Evolutionary conservation across 2,329 filamentous ascomycete species (phyloP).

Genomic region (Ciborinia camelliae): DNA sequence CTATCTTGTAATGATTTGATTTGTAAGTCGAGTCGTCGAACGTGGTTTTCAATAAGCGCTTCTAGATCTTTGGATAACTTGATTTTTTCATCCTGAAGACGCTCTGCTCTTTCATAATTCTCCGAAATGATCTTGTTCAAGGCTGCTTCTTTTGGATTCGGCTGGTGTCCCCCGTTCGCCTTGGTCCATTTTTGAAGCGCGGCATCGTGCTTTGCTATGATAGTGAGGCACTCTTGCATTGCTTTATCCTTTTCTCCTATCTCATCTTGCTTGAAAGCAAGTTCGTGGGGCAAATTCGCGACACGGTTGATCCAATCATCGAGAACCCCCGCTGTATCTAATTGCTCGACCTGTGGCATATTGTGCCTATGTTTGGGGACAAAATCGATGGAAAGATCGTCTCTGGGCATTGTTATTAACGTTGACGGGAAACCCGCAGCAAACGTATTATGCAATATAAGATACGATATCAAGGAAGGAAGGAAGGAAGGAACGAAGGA

Average conservation of each 20-base stretch:
- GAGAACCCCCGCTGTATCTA: slow-evolving; percentile 66
- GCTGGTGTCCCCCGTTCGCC: slow-evolving; percentile 66
- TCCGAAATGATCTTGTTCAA: slow-evolving; percentile 64
- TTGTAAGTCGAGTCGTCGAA: slow-evolving; percentile 58
- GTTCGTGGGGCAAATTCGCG: slow-evolving; percentile 77
- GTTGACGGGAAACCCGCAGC: slow-evolving; percentile 28
- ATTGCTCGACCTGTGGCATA: slow-evolving; percentile 59
- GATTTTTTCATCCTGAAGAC: slow-evolving; percentile 72
- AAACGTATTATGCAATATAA: background rate
- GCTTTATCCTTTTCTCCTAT: slow-evolving; percentile 75
- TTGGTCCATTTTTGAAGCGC: slow-evolving; percentile 82
- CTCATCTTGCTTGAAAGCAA: slow-evolving; percentile 80
- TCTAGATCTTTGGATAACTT: slow-evolving; percentile 63
- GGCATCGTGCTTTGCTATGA: slow-evolving; percentile 68
- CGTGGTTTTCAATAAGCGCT: slow-evolving; percentile 58
- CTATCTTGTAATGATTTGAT: slow-evolving; percentile 61
- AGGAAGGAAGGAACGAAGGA: background rate
- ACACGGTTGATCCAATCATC: slow-evolving; percentile 75
- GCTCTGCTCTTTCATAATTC: slow-evolving; percentile 65
- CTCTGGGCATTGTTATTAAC: slow-evolving; percentile 69
- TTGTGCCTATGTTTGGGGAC: slow-evolving; percentile 47
- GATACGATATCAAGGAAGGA: slow-evolving; percentile 3
- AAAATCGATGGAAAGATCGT: slow-evolving; percentile 69
- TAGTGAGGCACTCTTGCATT: slow-evolving; percentile 64
- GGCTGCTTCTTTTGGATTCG: slow-evolving; percentile 71